phyloP scores from a whole-genome alignment of 2,329 filamentous ascomycete species.

The Apiospora hydei region DNA sequence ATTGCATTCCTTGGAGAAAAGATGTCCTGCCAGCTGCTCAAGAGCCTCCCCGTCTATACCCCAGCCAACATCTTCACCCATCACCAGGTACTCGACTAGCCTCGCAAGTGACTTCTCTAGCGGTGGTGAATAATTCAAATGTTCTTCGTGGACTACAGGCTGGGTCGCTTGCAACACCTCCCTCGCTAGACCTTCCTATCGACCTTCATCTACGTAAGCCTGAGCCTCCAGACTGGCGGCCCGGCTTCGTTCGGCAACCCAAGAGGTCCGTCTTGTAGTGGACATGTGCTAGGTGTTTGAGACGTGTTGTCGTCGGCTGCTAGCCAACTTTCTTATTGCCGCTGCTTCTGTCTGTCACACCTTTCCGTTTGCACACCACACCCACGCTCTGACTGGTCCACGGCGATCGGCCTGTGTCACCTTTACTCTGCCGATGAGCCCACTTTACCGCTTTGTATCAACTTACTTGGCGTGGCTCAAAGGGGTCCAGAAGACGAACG shows the following conservation, averaged over 20 bases:
- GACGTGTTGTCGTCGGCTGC: not conserved
- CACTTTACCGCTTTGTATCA: not conserved
- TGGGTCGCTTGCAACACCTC: not conserved
- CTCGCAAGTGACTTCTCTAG: not conserved
- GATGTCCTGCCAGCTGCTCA: not conserved
- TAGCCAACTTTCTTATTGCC: not conserved
- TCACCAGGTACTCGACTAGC: too few relatives aligned
- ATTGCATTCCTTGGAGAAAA: not conserved
- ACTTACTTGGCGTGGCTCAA: not conserved
- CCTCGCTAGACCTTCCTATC: not conserved
- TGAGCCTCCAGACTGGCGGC: not conserved
- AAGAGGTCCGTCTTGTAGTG: not conserved
- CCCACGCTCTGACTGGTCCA: slow-evolving; percentile 17
- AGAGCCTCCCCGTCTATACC: not conserved
- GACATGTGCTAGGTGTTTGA: not conserved
- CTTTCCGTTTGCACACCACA: slow-evolving; percentile 22
- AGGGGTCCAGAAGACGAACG: slow-evolving; percentile 7
- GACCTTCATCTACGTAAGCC: not conserved
- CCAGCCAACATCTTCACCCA: not conserved
- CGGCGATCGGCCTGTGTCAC: slow-evolving; percentile 11
- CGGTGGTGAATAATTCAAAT: not conserved
- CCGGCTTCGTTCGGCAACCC: not conserved
- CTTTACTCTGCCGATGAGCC: not conserved
- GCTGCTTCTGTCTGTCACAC: slow-evolving; percentile 18
- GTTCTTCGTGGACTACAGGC: not conserved